Evolutionary conservation across 805 yeast species (phyloP).

Genomic region (Suhomyces sp.): DNA sequence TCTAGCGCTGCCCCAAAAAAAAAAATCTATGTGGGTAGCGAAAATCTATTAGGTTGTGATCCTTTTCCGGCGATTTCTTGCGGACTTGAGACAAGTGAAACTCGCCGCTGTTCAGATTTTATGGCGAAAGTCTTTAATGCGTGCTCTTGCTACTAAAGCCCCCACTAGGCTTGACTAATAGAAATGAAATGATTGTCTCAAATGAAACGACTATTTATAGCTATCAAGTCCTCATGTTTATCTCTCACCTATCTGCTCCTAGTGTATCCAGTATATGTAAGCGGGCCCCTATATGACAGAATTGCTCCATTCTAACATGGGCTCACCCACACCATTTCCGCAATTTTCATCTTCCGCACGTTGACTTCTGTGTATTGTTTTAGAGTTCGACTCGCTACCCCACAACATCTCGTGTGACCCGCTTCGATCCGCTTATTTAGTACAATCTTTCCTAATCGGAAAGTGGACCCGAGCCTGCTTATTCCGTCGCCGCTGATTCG

Average conservation of each 20-base stretch:
- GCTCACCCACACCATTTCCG: neutral
- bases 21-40: neutral
- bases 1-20: neutral
- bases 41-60: neutral
- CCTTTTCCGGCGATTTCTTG: neutral
- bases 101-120: neutral
- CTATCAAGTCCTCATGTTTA: neutral
- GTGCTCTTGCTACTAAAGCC: neutral
- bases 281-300: neutral
- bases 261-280: neutral
- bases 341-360: neutral
- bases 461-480: neutral
- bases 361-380: neutral
- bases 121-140: neutral
- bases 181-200: neutral
- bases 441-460: neutral
- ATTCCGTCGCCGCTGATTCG: neutral
- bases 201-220: neutral
- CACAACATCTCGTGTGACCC: neutral
- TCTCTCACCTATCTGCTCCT: neutral
- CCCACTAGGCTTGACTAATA: neutral
- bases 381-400: neutral
- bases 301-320: neutral
- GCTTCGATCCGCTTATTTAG: neutral
- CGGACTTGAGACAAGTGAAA: neutral